Conservation (phyloP, 75 land plant genomes). For the Selaginella tamariscina region DNA sequence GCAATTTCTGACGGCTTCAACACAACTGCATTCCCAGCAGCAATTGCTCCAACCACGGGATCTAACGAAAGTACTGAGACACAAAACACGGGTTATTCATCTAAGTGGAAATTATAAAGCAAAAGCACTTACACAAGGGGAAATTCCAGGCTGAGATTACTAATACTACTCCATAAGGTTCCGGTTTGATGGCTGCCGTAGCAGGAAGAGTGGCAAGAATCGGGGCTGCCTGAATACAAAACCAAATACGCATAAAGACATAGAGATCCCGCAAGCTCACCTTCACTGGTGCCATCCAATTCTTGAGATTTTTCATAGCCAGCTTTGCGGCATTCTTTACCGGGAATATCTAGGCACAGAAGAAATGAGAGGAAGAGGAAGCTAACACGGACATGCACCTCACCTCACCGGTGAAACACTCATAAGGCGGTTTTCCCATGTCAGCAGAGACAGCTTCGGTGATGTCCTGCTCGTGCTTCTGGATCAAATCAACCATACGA, state of each 20-base stretch:
- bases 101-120: not conserved
- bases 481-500: not conserved
- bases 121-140: slow-evolving; percentile 3
- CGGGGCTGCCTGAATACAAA: not conserved
- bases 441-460: not conserved
- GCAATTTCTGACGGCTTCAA: slow-evolving; percentile 80
- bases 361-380: not conserved
- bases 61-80: slow-evolving; percentile 68
- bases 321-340: not conserved
- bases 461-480: slow-evolving; percentile 5
- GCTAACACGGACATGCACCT: not conserved
- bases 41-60: slow-evolving; percentile 81
- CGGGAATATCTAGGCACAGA: not conserved
- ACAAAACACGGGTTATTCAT: not conserved
- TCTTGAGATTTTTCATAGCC: slow-evolving; percentile 3
- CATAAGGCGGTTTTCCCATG: slow-evolving; percentile 1
- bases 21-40: slow-evolving; percentile 79
- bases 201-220: not conserved
- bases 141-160: slow-evolving; percentile 10
- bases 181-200: not conserved
- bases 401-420: slow-evolving; percentile 5
- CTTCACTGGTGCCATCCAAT: slow-evolving; percentile 7
- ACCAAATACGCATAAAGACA: not conserved
- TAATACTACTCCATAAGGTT: slow-evolving; percentile 2
- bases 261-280: not conserved